A percentile compares a stretch with the other conserved stretches of the same genome.
Evolutionary conservation across 2,329 filamentous ascomycete species (phyloP).

Genomic region (Taxawa tesnikishii): DNA sequence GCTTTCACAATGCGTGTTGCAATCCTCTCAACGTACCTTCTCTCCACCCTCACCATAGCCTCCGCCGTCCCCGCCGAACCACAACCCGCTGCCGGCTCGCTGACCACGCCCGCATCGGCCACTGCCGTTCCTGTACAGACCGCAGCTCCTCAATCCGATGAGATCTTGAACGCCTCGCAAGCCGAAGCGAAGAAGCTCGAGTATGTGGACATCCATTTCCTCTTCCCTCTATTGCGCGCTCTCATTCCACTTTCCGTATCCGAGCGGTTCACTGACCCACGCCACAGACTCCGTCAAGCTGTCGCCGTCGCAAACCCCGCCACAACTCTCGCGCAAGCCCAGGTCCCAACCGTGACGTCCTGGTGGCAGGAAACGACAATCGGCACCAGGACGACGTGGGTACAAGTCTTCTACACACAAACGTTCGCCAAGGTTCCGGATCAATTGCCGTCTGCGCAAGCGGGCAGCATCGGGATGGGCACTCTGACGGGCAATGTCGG

Average conservation of each 20-base stretch:
- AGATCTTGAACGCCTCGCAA: too few relatives aligned
- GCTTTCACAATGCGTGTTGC: too few relatives aligned
- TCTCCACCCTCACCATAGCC: too few relatives aligned
- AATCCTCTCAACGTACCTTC: too few relatives aligned
- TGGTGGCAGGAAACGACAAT: conserved; percentile 11
- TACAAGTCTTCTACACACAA: conserved; percentile 17
- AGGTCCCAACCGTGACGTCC: conserved; percentile 14
- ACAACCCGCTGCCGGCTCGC: too few relatives aligned
- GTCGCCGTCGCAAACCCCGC: conserved; percentile 6
- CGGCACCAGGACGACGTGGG: conserved; percentile 11
- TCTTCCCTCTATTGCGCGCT: too few relatives aligned
- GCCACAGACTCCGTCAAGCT: conserved; percentile 12
- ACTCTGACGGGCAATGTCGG: conserved; percentile 8
- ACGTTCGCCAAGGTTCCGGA: conserved; percentile 16
- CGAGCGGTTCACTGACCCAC: neutral
- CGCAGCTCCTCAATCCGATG: too few relatives aligned
- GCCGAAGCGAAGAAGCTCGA: too few relatives aligned
- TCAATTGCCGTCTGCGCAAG: conserved; percentile 13
- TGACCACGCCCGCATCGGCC: too few relatives aligned
- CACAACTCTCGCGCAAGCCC: conserved; percentile 7
- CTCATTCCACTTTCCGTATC: neutral
- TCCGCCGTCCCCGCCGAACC: too few relatives aligned
- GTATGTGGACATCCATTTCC: neutral
- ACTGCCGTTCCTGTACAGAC: too few relatives aligned
- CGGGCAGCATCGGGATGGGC: conserved; percentile 17